These are phyloP conservation scores for Arxiozyma slooffiae DNA, from an alignment of 1,139 yeast genomes.

Conservation along the genomic window DNA sequence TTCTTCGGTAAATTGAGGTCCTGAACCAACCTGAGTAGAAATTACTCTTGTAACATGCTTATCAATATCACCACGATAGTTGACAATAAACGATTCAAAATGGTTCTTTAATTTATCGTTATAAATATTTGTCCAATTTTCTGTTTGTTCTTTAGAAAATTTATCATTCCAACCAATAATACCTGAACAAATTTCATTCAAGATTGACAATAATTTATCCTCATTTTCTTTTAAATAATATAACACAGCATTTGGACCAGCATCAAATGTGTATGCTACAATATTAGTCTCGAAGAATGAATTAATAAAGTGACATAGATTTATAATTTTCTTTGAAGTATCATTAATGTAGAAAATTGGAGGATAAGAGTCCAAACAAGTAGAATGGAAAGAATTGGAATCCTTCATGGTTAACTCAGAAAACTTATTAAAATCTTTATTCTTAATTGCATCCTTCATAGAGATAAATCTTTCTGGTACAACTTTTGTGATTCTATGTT, in stretches of 20 bases:
- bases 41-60: conserved; percentile 74
- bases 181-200: conserved; percentile 44
- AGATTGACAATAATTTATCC: conserved; percentile 48
- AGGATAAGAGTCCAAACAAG: conserved; percentile 88
- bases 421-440: conserved; percentile 64
- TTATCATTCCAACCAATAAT: conserved; percentile 65
- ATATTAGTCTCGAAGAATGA: conserved; percentile 52
- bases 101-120: background rate
- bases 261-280: conserved; percentile 96
- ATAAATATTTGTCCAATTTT: conserved; percentile 5
- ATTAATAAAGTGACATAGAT: conserved; percentile 71
- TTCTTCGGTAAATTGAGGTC: conserved; percentile 55
- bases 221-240: conserved; percentile 76
- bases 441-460: conserved; percentile 68
- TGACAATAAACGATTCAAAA: background rate
- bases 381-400: conserved; percentile 95
- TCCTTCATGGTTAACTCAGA: conserved; percentile 92
- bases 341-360: conserved; percentile 95
- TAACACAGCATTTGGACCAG: conserved; percentile 97
- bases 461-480: conserved; percentile 77
- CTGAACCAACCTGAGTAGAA: conserved; percentile 76
- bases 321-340: conserved; percentile 81
- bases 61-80: background rate
- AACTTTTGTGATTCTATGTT: conserved; percentile 62
- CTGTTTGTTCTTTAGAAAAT: conserved; percentile 22